Base-by-base conservation (phyloP, 768 basidiomycete species). In the Pleurotus platypus region DNA sequence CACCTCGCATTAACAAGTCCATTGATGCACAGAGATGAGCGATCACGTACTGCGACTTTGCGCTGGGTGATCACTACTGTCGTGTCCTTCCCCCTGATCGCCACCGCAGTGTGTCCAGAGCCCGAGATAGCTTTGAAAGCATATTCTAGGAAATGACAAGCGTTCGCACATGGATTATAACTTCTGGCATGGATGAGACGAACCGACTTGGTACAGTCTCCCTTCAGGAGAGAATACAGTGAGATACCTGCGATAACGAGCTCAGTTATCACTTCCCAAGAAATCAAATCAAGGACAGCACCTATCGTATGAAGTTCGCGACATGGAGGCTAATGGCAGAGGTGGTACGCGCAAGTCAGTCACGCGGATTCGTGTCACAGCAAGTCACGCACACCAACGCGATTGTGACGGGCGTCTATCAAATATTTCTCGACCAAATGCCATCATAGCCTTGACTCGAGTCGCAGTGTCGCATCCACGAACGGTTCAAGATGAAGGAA, bases 81-180 rank as follows among this genome's bases (percentile, higher is more conserved):
- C 4, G 94, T 96, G 64, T 98, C 95, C 71, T 92, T 92, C 15
- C 97, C 97, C 66, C 96, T 78, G 46, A 98, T 90, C 15, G 95
- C 83, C 50, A 99, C 82, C 1, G 96, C 86, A 1, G 97, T 98
- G 67, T 98, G 93, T 1, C 94, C 96, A 1, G 94, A 94, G 56
- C 93, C 94, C 60, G 94, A 93, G 71, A 98, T 98, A 48, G 97
- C 97, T 74, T 98, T 99, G 87, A 98, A 98, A 24, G 97, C 96
- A 80, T 98, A 98, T 77, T 98, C 95, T 98, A 65, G 24, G 4
- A 38, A 5, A 11, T 8, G 18, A 22, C n/a, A 54, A 45, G 42
- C 11, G 13, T 13, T 60, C 11, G 51, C 54, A 35, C 60, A 56
- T 55, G 20, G 18, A 26, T n/a, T 58, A 58, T 61, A 58, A 35